Base-by-base conservation (phyloP, 2,329 filamentous ascomycete species). In the Stenocarpella maydis region DNA sequence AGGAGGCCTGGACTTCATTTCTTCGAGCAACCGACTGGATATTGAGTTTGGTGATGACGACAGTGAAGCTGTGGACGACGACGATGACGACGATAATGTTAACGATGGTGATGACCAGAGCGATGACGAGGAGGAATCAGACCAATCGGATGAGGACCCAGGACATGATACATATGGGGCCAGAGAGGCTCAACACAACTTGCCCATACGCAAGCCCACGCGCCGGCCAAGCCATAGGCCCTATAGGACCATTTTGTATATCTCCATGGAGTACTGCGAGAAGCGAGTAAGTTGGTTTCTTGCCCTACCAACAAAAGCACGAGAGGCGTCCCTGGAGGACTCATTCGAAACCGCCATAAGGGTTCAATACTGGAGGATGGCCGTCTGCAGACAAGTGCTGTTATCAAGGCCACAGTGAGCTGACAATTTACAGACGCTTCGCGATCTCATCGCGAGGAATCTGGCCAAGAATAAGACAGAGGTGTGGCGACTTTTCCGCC, bases 241-340 rank as follows among this genome's bases (percentile, higher is more conserved):
- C 4, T 86, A 88, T 71, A 88, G 88, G 65, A 95, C 92, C 0
- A 91, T 95, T 8, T 85, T 99, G 50, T 99, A 98, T 78, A 98
- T 99, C 68, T 96, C 97, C 71, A 99, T 99, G 96, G 96, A 99
- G 78, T 97, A 98, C 74, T 99, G 96, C 76, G 95, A 98, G 78
- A 96, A 95, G 77, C 89, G 92, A 73, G 90, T 91, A 82, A 79
- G 86, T 52, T 64, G 21, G 15, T 28, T n/a, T 2, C 47, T 34
- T 15, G 2, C 49, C 10, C 26, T 66, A 3, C 4, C 65, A 41
- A 71, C 71, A 15, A 15, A 1, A 14, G 41, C n/a, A 49, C 8
- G 28, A 49, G 12, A 14, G 10, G 47, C 6, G 5, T 4, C 4
- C 19, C 7, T 37, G 43, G n/a, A 49, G 19, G n/a, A 26, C 3